Evolutionary conservation across 345 rosid species (phyloP).

Genomic region (Eucalyptus cloeziana): DNA sequence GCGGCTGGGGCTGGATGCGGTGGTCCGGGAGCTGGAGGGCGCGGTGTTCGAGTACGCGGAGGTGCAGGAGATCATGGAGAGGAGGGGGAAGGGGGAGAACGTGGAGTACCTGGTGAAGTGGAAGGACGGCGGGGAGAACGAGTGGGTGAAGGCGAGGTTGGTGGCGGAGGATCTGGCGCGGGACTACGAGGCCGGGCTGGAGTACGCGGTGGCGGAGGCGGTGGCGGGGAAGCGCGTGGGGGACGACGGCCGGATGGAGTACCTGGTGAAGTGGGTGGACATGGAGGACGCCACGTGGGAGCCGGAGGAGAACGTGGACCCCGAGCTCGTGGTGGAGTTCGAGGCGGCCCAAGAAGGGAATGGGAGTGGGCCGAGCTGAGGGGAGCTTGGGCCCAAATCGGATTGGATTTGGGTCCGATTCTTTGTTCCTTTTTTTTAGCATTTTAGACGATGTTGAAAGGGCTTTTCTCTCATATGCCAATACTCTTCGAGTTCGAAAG

Average conservation of each 20-base stretch:
- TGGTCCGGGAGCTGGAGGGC: slow-evolving; percentile 34
- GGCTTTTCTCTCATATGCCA: background rate
- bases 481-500: background rate
- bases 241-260: slow-evolving; percentile 51
- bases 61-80: slow-evolving; percentile 73
- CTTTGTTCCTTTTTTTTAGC: background rate
- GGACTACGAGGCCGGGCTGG: slow-evolving; percentile 79
- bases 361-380: background rate
- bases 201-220: slow-evolving; percentile 74
- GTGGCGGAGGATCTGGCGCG: slow-evolving; percentile 64
- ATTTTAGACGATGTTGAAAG: background rate
- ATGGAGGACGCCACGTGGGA: slow-evolving; percentile 87
- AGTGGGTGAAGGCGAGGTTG: slow-evolving; percentile 54
- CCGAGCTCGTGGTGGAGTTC: slow-evolving; percentile 43
- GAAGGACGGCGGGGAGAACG: slow-evolving; percentile 74
- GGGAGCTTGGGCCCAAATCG: background rate
- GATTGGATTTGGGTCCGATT: background rate
- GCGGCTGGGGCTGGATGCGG: slow-evolving; percentile 71
- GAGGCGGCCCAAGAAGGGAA: slow-evolving; percentile 6
- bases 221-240: slow-evolving; percentile 53
- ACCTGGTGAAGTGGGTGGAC: slow-evolving; percentile 73
- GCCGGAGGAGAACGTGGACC: slow-evolving; percentile 75
- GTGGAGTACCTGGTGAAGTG: slow-evolving; percentile 70
- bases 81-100: slow-evolving; percentile 62
- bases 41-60: slow-evolving; percentile 66